Base-by-base conservation (phyloP, 768 basidiomycete species). In the Kwoniella pini region DNA sequence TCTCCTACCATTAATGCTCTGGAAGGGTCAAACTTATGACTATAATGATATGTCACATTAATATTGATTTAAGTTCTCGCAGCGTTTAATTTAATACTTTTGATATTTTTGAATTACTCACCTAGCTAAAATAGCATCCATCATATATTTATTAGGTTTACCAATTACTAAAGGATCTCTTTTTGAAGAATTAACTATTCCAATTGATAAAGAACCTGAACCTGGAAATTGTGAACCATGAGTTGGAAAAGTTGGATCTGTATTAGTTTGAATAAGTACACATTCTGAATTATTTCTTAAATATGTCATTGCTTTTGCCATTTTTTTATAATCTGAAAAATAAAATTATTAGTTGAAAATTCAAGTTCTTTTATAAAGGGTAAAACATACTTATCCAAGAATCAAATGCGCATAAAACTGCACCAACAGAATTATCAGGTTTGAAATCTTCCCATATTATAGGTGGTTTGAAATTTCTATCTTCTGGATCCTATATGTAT, bases 1-100 rank as follows among this genome's bases (percentile, higher is more conserved):
- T 99, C 95, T 40, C 95, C 95, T 44, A 98, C 83, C 91, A 99
- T 97, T 76, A 98, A 86, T 15, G 94, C 93, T 53, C 86, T 82
- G 62, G 83, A 80, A 42, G 90, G 90, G 79, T 98, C 89, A 76
- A 91, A 93, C 46, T 89, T 77, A 68, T 94, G 86, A 78, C 93
- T 96, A 64, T n/a, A 27, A 26, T 21, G 45, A 27, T 28, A 24
- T n/a, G n/a, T n/a, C n/a, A n/a, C n/a, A n/a, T n/a, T n/a, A n/a
- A n/a, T n/a, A n/a, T n/a, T n/a, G n/a, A n/a, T n/a, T n/a, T n/a
- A n/a, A n/a, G n/a, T n/a, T n/a, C n/a, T n/a, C n/a, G n/a, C n/a
- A n/a, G n/a, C n/a, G n/a, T n/a, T n/a, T n/a, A n/a, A n/a, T n/a
- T n/a, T n/a, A n/a, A n/a, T n/a, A n/a, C n/a, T n/a, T n/a, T n/a